Evolutionary conservation across 2,329 filamentous ascomycete genomes (phyloP), one percentile per base, ranked within the genome.

Genomic region (Hortaea werneckii): DNA sequence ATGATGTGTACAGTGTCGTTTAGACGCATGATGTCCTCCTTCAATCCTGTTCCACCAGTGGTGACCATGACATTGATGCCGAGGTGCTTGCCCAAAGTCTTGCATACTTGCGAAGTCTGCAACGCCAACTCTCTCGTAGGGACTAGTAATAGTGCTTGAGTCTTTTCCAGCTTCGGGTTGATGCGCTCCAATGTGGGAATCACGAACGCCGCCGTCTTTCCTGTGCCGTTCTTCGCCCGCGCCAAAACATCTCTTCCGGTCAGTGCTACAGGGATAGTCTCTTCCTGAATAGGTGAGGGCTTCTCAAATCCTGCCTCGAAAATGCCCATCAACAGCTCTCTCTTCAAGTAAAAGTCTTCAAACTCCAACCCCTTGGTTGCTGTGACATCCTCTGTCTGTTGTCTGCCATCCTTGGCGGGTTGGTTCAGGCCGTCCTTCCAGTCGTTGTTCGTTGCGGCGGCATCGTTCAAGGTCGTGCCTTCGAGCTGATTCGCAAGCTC

Each of bases 1-100:
- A 98, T 85, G 65, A 98, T 90, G 71, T 98, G 92, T 57, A 98
- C 90, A 44, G 90, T 78, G 56, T 98, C 90, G 68, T 87, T 85
- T 57, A 98, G 72, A 62, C 92, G 87, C 58, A 98, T 82, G 63
- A 98, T 98, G 65, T 98, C 92, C 67, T 98, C 92, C 63, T 92
- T 87, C 46, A 98, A 75, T 27, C 87, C 86, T 37, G 92, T 96
- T 60, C 92, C 92, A 67, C 92, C 92, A 26, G 94, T 98, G 41
- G 90, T 95, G 56, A 98, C 94, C 94, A 98, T 98, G 61, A 98
- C 90, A 62, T 98, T 96, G 69, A 98, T 78, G 47, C 88, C 88
- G 37, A 98, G 81, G 64, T 98, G 89, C 70, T 98, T 96, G 53
- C 94, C 94, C 40, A 98, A 79, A 9, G 84, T 95, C 75, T 96